Conservation (phyloP, 345 rosid species). For the Lenwebbia sp. region DNA sequence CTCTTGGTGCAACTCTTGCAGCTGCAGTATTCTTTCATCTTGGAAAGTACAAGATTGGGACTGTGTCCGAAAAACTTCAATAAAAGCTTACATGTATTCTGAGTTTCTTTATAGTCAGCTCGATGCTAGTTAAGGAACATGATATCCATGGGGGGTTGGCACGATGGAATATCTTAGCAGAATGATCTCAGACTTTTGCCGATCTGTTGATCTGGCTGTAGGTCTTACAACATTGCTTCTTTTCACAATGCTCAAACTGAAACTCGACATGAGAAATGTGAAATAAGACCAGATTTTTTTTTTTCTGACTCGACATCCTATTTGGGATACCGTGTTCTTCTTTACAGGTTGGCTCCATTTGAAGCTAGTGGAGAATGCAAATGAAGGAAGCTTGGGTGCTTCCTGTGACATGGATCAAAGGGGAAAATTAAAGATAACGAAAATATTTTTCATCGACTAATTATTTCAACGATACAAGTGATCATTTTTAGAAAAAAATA, state of each 20-base stretch:
- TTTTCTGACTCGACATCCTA: neutral
- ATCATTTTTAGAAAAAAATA: no score
- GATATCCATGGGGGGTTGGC: no score
- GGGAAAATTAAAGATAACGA: no score
- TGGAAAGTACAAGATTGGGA: conserved; percentile 23
- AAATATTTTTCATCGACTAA: no score
- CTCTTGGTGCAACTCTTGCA: conserved; percentile 70
- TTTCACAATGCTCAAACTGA: no score
- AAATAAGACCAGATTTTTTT: no score
- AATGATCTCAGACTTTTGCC: no score
- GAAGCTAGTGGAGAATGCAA: conserved; percentile 78
- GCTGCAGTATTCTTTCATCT: conserved; percentile 70
- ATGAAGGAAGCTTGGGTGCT: conserved; percentile 32
- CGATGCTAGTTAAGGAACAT: neutral
- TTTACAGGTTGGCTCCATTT: conserved; percentile 68
- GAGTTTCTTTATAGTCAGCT: neutral
- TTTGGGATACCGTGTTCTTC: neutral
- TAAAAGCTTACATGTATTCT: neutral
- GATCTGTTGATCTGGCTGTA: no score
- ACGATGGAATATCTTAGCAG: no score
- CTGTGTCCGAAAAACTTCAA: neutral
- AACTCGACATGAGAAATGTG: neutral
- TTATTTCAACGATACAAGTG: no score
- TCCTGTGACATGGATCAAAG: conserved; percentile 1
- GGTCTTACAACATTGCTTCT: no score